These are phyloP conservation scores for Paradendryphiella salina DNA, from an alignment of 2,329 filamentous ascomycete genomes.

Conservation along the genomic window DNA sequence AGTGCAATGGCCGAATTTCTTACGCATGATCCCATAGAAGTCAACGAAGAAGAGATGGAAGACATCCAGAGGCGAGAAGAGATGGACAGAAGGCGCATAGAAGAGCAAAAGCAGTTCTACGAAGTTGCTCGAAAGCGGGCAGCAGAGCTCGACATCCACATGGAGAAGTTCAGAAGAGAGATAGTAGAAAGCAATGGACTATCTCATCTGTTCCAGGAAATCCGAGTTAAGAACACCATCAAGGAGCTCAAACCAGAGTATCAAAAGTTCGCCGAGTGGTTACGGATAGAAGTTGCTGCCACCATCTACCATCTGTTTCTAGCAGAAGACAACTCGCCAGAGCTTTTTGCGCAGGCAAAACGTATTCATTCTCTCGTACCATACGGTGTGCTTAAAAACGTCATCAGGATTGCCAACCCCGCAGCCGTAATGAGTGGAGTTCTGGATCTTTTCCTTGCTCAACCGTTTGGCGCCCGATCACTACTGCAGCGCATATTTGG, in stretches of 20 bases:
- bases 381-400: constrained; percentile 91
- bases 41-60: constrained; percentile 78
- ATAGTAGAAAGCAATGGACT: constrained; percentile 80
- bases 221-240: constrained; percentile 86
- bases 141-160: constrained; percentile 92
- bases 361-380: constrained; percentile 93
- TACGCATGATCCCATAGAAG: constrained; percentile 68
- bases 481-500: constrained; percentile 94
- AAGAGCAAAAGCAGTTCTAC: constrained; percentile 93
- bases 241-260: constrained; percentile 90
- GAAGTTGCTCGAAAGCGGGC: constrained; percentile 91
- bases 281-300: constrained; percentile 94
- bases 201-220: constrained; percentile 89
- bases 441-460: constrained; percentile 91
- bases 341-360: constrained; percentile 91
- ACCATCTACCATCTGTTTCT: constrained; percentile 97
- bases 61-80: constrained; percentile 80
- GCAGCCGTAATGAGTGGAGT: constrained; percentile 96
- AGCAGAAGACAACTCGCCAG: constrained; percentile 96
- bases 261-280: constrained; percentile 97
- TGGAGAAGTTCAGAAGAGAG: constrained; percentile 77
- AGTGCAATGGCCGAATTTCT: constrained; percentile 85
- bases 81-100: constrained; percentile 83
- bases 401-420: constrained; percentile 94
- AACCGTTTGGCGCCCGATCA: constrained; percentile 88